Conservation (phyloP, 768 basidiomycete species). For the Xanthoconium stramineum region DNA sequence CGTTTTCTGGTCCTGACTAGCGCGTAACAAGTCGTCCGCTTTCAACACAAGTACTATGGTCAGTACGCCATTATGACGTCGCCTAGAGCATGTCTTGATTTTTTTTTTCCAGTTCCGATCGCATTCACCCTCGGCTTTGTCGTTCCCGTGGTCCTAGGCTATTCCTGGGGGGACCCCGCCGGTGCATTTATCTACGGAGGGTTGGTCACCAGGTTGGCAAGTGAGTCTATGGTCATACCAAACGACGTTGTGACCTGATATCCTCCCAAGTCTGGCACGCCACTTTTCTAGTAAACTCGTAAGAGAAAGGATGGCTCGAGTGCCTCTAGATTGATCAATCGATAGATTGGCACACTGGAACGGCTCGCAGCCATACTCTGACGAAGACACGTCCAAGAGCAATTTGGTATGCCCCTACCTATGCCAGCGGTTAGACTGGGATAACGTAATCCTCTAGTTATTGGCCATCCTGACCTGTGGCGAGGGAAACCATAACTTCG, state of each 20-base stretch:
- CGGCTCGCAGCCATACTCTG: slow-evolving; percentile 11
- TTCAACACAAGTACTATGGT: slow-evolving; percentile 13
- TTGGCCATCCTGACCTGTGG: slow-evolving; percentile 11
- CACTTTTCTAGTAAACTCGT: slow-evolving; percentile 11
- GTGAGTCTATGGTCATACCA: not conserved
- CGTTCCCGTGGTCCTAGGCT: not conserved
- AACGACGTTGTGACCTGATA: not conserved
- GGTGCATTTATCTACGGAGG: slow-evolving; percentile 10
- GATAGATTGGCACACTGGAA: slow-evolving; percentile 9
- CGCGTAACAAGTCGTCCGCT: slow-evolving; percentile 1
- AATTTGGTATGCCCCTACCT: slow-evolving; percentile 1
- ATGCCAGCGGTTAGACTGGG: not conserved
- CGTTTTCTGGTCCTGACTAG: not conserved
- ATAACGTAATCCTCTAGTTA: slow-evolving; percentile 4
- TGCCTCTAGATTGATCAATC: not conserved
- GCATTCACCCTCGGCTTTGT: slow-evolving; percentile 3
- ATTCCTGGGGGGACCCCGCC: slow-evolving; percentile 9
- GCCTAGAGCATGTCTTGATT: not conserved
- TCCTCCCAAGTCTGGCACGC: slow-evolving; percentile 5
- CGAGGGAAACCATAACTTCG: slow-evolving; percentile 14
- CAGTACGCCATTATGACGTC: not conserved
- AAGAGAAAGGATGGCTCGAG: not conserved
- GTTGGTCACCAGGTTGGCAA: slow-evolving; percentile 7
- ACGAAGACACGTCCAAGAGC: slow-evolving; percentile 12
- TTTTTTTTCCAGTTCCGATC: slow-evolving; percentile 7